These are phyloP conservation scores for Paradendryphiella salina DNA, from an alignment of 2,329 filamentous ascomycete species.

Conservation along the genomic window DNA sequence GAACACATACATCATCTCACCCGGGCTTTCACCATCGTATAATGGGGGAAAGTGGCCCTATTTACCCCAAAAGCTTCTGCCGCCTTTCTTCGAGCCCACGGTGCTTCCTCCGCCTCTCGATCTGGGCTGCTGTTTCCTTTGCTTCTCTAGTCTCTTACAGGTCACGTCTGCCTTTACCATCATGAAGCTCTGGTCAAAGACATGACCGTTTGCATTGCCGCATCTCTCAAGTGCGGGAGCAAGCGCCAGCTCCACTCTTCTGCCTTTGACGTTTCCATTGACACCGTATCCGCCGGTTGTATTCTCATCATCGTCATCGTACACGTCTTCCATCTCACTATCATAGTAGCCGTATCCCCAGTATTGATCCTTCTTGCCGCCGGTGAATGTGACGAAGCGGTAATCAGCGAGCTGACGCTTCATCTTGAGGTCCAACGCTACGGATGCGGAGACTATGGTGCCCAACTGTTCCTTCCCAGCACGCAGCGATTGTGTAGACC, in stretches of 20 bases:
- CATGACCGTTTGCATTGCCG: slow-evolving; percentile 45
- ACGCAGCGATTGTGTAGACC: slow-evolving; percentile 35
- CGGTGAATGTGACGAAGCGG: slow-evolving; percentile 45
- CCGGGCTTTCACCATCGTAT: too few species aligned
- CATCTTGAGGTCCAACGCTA: slow-evolving; percentile 46
- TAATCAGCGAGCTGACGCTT: slow-evolving; percentile 45
- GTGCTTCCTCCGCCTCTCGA: slow-evolving; percentile 15
- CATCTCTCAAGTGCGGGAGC: slow-evolving; percentile 46
- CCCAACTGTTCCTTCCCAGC: slow-evolving; percentile 39
- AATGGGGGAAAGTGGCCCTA: background rate
- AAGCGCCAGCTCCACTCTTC: slow-evolving; percentile 40
- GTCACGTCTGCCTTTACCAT: slow-evolving; percentile 46
- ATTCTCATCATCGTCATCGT: slow-evolving; percentile 32
- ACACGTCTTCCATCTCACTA: slow-evolving; percentile 46
- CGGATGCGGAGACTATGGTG: slow-evolving; percentile 43
- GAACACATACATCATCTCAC: too few species aligned
- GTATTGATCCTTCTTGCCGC: slow-evolving; percentile 37
- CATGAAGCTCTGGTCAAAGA: slow-evolving; percentile 45
- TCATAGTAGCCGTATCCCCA: slow-evolving; percentile 45
- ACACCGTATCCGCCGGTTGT: slow-evolving; percentile 17
- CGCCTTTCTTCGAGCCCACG: background rate
- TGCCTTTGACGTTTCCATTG: slow-evolving; percentile 18
- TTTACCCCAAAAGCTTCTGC: slow-evolving; percentile 16
- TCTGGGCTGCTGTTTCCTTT: slow-evolving; percentile 20
- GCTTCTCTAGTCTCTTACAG: slow-evolving; percentile 38